Evolutionary conservation across 73 alveolate species (phyloP).

Genomic region (Paramecium sonneborni): DNA sequence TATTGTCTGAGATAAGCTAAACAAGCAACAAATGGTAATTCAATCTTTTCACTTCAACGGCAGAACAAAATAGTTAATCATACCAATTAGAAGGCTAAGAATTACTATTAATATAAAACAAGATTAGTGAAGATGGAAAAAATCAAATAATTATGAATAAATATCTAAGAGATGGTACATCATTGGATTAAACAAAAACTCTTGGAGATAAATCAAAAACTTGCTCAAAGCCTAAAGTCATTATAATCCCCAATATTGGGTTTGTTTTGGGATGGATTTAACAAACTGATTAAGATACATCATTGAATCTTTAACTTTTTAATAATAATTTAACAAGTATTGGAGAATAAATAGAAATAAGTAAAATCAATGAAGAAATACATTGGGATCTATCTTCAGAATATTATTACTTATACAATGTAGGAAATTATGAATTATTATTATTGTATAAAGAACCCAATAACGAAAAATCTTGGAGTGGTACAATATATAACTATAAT

Average conservation of each 20-base stretch:
- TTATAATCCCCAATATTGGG: background rate
- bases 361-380: background rate
- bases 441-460: background rate
- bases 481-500: background rate
- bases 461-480: background rate
- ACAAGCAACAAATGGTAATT: background rate
- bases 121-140: background rate
- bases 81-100: background rate
- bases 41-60: background rate
- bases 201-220: background rate
- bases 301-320: background rate
- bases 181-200: background rate
- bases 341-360: background rate
- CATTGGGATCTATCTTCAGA: constrained; percentile 12
- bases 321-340: background rate
- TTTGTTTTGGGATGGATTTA: background rate
- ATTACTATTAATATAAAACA: background rate
- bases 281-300: background rate
- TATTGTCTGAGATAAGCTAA: background rate
- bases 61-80: background rate
- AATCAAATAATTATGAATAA: background rate
- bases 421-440: background rate
- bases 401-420: background rate
- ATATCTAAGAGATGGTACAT: background rate
- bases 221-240: background rate